Conservation (phyloP, 2,329 filamentous ascomycete species). For the Atkinsonella hypoxylon region DNA sequence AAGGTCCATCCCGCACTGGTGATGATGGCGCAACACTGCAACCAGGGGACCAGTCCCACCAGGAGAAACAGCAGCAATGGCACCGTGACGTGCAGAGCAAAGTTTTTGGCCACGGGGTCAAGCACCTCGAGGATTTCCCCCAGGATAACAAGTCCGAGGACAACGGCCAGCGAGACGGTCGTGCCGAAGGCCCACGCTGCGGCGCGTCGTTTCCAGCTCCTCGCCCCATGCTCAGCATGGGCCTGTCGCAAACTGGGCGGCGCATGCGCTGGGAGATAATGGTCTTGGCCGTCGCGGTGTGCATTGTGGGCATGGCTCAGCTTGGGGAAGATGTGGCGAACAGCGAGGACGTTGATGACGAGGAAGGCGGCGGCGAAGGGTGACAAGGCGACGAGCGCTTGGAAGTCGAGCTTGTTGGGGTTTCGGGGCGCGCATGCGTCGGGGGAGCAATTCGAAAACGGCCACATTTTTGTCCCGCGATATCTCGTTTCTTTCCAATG, state of each 20-base stretch:
- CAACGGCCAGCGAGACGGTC: conserved; percentile 65
- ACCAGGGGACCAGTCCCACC: conserved; percentile 62
- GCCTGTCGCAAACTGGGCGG: conserved; percentile 45
- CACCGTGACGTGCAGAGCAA: conserved; percentile 59
- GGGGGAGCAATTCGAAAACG: conserved; percentile 39
- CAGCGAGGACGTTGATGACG: conserved; percentile 48
- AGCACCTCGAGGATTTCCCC: conserved; percentile 72
- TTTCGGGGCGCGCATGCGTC: conserved; percentile 41
- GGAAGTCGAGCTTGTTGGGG: conserved; percentile 27
- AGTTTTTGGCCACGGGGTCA: conserved; percentile 51
- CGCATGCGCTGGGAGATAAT: conserved; percentile 50
- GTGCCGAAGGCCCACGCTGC: conserved; percentile 59
- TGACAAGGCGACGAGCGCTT: conserved; percentile 46
- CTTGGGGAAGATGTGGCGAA: conserved; percentile 60
- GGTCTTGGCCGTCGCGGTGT: conserved; percentile 42
- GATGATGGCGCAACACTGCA: conserved; percentile 61
- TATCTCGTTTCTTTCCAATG: background rate
- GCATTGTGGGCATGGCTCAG: conserved; percentile 45
- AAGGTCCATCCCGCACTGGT: conserved; percentile 50
- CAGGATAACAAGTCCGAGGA: conserved; percentile 69
- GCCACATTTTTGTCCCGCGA: conserved; percentile 21
- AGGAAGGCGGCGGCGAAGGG: conserved; percentile 64
- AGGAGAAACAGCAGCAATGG: conserved; percentile 60
- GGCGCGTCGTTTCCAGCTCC: conserved; percentile 36
- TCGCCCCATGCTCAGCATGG: conserved; percentile 45